These are phyloP conservation scores for Pyricularia pennisetigena DNA, from an alignment of 2,329 filamentous ascomycete species.

Conservation along the genomic window DNA sequence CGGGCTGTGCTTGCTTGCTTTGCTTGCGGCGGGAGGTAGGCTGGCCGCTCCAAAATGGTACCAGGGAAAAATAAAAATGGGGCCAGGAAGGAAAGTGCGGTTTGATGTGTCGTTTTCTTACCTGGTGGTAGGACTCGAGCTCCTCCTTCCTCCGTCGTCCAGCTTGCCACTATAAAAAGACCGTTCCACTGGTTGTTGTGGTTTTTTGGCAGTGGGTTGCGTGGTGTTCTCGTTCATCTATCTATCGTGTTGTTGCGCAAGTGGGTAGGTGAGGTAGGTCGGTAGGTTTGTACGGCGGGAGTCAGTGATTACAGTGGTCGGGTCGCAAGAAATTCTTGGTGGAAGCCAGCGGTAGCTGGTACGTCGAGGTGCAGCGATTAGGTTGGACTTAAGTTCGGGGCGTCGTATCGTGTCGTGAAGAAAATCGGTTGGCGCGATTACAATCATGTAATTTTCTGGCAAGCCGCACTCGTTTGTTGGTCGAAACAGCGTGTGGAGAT, in stretches of 20 bases:
- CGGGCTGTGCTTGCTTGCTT: slow-evolving; percentile 10
- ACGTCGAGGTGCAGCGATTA: neutral
- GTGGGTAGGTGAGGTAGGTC: neutral
- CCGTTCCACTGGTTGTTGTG: slow-evolving; percentile 7
- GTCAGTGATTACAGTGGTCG: neutral
- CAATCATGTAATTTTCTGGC: neutral
- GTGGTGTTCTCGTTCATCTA: neutral
- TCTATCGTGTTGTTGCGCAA: neutral
- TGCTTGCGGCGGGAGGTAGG: neutral
- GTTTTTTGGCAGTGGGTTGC: neutral
- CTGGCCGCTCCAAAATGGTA: slow-evolving; percentile 5
- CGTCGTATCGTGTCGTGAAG: neutral
- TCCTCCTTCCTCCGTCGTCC: slow-evolving; percentile 15
- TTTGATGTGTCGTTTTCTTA: slow-evolving; percentile 16
- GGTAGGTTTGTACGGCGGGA: neutral
- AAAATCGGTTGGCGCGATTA: neutral
- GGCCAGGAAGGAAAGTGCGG: slow-evolving; percentile 13
- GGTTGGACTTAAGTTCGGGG: neutral
- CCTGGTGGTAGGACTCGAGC: slow-evolving; percentile 19
- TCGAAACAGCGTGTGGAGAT: neutral
- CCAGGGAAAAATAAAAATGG: slow-evolving; percentile 11
- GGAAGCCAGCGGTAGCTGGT: neutral
- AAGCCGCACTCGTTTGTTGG: neutral
- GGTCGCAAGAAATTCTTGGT: neutral
- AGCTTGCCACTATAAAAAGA: slow-evolving; percentile 23